Base-by-base conservation (phyloP, 2,329 filamentous ascomycete species). In the Sporothrix protearum region DNA sequence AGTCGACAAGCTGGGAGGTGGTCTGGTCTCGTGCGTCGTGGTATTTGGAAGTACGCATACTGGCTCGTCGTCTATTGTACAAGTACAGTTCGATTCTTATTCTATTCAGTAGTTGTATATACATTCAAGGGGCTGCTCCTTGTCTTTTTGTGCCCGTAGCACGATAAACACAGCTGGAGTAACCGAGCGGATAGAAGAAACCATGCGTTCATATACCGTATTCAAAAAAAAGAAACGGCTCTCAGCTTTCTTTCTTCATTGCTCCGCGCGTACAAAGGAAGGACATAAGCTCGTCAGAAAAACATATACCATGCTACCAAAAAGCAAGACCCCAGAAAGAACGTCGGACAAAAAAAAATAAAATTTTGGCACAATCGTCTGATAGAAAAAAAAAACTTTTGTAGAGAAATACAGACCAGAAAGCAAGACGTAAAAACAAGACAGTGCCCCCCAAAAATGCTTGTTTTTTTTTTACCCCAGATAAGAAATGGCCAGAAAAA, bases 311-410 rank as follows among this genome's bases (percentile, higher is more conserved):
- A 64, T 64, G 59, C 12, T 28, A 10, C n/a, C 59, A 12, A 64
- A 64, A 28, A 10, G 36, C 36, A 12, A 16, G 14, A 64, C 10
- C 12, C 59, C n/a, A 42, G 16, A 3, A 45, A 28, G 14, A 14
- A 42, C 9, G 59, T 25, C 0, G 25, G n/a, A 63, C 6, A 12
- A 12, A 30, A 2, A 28, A 7, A 28, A 33, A 19, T 5, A 19
- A 28, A n/a, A 57, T 9, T 14, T 36, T 61, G 14, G 33, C 36
- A 39, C 28, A 39, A 22, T 64, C 59, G 55, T 61, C n/a, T n/a
- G n/a, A 64, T 64, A 45, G n/a, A 45, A n/a, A 42, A 7, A 45
- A 64, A 28, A 6, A 45, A 64, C 59, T 64, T 64, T 63, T 64
- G 36, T 28, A 28, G 12, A 19, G 10, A 39, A 28, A 25, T 36